phyloP scores from a whole-genome alignment of 345 rosid species.

The Syzygium jambos region DNA sequence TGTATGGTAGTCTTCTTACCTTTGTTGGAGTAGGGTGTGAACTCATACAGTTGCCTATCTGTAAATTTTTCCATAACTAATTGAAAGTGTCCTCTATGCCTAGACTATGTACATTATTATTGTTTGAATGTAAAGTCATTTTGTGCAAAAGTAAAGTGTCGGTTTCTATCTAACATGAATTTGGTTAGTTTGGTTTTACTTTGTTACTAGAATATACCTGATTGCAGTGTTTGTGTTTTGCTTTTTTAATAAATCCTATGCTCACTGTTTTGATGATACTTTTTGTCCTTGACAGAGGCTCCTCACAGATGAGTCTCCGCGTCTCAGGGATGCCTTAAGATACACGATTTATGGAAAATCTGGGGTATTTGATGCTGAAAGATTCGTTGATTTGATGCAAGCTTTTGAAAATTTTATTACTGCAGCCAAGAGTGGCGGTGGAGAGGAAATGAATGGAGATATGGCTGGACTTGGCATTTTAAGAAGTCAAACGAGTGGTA shows the following conservation, averaged over 20 bases:
- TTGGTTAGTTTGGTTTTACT: neutral
- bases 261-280: neutral
- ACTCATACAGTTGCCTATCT: neutral
- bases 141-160: neutral
- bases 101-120: neutral
- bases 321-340: constrained; percentile 71
- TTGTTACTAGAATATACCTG: neutral
- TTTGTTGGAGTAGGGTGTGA: neutral
- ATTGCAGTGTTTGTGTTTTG: neutral
- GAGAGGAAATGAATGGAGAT: constrained; percentile 71
- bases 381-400: constrained; percentile 97
- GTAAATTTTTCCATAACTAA: neutral
- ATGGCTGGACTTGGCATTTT: constrained; percentile 90
- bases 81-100: neutral
- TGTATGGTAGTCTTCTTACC: neutral
- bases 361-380: constrained; percentile 94
- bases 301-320: constrained; percentile 85
- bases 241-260: neutral
- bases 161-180: neutral
- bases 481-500: constrained; percentile 26
- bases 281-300: constrained; percentile 54
- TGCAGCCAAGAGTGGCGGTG: constrained; percentile 98
- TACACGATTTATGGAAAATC: constrained; percentile 92
- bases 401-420: constrained; percentile 91
- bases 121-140: neutral